Base-by-base conservation (phyloP, 148 eudicot genomes). In the Persicaria maculosa region DNA sequence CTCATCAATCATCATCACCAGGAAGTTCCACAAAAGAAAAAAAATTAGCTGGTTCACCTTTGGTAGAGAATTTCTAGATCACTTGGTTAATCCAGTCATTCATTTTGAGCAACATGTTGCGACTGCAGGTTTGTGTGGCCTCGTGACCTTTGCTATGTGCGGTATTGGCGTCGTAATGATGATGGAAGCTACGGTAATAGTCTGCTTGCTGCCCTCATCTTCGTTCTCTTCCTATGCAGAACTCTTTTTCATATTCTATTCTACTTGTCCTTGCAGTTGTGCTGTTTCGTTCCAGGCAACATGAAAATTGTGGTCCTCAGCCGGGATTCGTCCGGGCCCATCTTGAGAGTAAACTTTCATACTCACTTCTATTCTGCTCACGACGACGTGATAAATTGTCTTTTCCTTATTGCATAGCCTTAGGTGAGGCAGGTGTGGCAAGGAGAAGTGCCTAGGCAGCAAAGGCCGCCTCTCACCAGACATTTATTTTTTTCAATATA, bases 111-210 rank as follows among this genome's bases (percentile, higher is more conserved):
- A 11, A 72, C 47, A 40, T 72, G 52, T 72, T 65, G 12, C 72
- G 69, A 64, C 72, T 76, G 65, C 86, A 95, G 99, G 92, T 81
- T 92, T 81, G 92, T 92, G 22, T 95, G 99, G 99, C 99, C 99
- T 11, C 97, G 99, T 71, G 99, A 95, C 81, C 97, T 95, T 74
- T 95, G 99, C 79, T 95, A 95, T 83, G 93, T 95, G 74, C 94
- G 99, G 43, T 95, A 95, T 76, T 95, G 99, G 99, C 99, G 99
- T 73, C 96, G 99, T 67, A 95, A 95, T 88, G 99, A 95, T 75
- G 99, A 95, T 83, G 99, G 97, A 75, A 95, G 99, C 81, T 95
- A 92, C 79, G 99, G 99, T 84, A 45, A 55, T 71, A 68, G 17
- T 46, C 69, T 58, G 46, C 70, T 71, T 71, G 73, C 16, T 16